Conservation (phyloP, 2,329 filamentous ascomycete species). For the Atkinsonella texensis region DNA sequence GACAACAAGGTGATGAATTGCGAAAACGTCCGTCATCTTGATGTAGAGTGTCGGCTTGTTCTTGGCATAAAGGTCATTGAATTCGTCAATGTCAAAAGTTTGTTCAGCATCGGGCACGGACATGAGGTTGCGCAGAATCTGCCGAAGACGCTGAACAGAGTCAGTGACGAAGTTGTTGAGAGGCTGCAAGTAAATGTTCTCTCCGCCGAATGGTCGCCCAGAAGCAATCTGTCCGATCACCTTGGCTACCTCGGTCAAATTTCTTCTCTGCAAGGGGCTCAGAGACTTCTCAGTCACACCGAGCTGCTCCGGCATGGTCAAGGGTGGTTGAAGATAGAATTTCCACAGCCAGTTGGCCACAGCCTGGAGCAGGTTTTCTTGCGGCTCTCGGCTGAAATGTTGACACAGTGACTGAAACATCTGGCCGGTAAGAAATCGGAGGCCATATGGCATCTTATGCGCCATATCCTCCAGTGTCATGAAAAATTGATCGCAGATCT, state of each 20-base stretch:
- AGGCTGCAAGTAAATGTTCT: constrained; percentile 91
- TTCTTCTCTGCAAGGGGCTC: constrained; percentile 84
- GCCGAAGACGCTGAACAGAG: constrained; percentile 65
- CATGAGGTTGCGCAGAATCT: constrained; percentile 68
- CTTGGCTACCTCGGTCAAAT: constrained; percentile 81
- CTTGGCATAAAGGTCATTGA: constrained; percentile 93
- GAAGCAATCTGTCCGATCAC: constrained; percentile 80
- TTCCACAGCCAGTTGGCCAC: constrained; percentile 91
- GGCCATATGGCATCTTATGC: constrained; percentile 82
- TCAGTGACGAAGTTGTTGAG: constrained; percentile 85
- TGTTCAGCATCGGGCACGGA: constrained; percentile 75
- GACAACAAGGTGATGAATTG: constrained; percentile 80
- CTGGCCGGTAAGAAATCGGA: constrained; percentile 78
- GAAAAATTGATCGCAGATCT: constrained; percentile 90
- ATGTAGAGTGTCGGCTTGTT: constrained; percentile 98
- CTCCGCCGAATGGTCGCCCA: constrained; percentile 82
- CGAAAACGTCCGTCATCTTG: constrained; percentile 95
- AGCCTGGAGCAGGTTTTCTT: constrained; percentile 65
- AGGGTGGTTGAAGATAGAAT: constrained; percentile 80
- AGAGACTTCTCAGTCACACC: constrained; percentile 85
- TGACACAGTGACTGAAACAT: constrained; percentile 67
- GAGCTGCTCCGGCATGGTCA: constrained; percentile 82
- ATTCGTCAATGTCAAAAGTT: constrained; percentile 97
- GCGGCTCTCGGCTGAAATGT: constrained; percentile 70
- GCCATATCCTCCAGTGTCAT: constrained; percentile 68